Evolutionary conservation across 495 filamentous ascomycete species (phyloP), one percentile per base, ranked within the genome.

Genomic region (Aspergillus nanangensis): DNA sequence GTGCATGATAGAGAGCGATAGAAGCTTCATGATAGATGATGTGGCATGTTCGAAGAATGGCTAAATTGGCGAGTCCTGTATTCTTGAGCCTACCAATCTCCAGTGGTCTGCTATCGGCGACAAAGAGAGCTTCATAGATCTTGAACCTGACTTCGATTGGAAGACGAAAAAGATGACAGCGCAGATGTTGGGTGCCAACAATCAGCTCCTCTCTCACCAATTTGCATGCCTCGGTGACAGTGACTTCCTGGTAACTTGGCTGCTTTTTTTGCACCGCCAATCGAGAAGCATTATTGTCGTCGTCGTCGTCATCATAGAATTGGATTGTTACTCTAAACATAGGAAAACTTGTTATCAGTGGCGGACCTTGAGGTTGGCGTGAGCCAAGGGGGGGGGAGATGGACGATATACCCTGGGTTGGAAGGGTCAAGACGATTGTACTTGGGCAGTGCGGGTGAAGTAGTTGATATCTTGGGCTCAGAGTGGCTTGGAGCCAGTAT

Each of bases 1-100:
- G 36, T 2, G 56, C 66, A 4, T 62, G 60, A 8, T 41, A 53
- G 2, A 54, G 41, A 4, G 48, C 55, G 44, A 54, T 51, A 2
- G 51, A 46, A 13, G 47, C 47, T 41, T 53, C 55, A 22, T 58
- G 55, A 38, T 54, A 58, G 17, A 58, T 49, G 14, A 24, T 18
- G 24, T 58, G 48, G 2, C 33, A 53, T 9, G 37, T 50, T 24
- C 50, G 44, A 17, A 58, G 47, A 21, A 58, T 44, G 11, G 47
- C 36, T 9, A 51, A 32, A 8, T 51, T 40, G 25, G 18, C 48
- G 3, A 33, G 17, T 3, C 31, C 31, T 10, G 41, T 49, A n/a
- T 14, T 20, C 11, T 20, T 32, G 10, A 46, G 37, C 13, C 42
- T 54, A 19, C 45, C 50, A 11, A 51, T 46, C 19, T 54, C 48